These are phyloP conservation scores for Puccinia novopanici DNA, from an alignment of 1,284 basidiomycete species.

Conservation along the genomic window DNA sequence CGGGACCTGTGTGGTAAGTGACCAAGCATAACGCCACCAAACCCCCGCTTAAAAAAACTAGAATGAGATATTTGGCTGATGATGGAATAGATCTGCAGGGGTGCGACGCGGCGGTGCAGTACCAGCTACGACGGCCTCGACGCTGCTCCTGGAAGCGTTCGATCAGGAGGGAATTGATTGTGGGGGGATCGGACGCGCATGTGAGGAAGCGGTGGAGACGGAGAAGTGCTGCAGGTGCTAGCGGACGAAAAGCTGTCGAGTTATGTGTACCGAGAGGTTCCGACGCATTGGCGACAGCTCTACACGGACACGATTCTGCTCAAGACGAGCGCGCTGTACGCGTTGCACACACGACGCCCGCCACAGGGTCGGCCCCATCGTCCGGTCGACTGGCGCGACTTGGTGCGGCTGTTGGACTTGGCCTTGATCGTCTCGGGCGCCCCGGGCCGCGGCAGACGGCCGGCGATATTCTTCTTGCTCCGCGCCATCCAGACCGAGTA, in stretches of 20 bases:
- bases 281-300: constrained; percentile 59
- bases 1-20: too few species aligned
- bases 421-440: constrained; percentile 82
- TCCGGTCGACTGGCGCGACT: constrained; percentile 50
- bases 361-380: not conserved
- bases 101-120: constrained; percentile 28
- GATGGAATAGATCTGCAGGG: constrained; percentile 16
- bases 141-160: not conserved
- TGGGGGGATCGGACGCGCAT: not conserved
- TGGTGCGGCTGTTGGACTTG: constrained; percentile 70
- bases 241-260: constrained; percentile 61
- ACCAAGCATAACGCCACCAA: too few species aligned
- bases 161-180: not conserved
- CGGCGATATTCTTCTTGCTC: constrained; percentile 69
- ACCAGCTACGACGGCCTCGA: constrained; percentile 4
- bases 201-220: constrained; percentile 38
- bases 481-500: constrained; percentile 60
- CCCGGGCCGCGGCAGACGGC: constrained; percentile 67
- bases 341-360: not conserved
- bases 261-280: constrained; percentile 60
- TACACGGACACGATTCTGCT: constrained; percentile 62
- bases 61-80: too few species aligned
- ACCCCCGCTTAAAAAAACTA: too few species aligned
- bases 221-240: constrained; percentile 57
- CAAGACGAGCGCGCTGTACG: constrained; percentile 51